phyloP scores from a whole-genome alignment of 371 early-diverging fungal species.

The Mucor racemosus region DNA sequence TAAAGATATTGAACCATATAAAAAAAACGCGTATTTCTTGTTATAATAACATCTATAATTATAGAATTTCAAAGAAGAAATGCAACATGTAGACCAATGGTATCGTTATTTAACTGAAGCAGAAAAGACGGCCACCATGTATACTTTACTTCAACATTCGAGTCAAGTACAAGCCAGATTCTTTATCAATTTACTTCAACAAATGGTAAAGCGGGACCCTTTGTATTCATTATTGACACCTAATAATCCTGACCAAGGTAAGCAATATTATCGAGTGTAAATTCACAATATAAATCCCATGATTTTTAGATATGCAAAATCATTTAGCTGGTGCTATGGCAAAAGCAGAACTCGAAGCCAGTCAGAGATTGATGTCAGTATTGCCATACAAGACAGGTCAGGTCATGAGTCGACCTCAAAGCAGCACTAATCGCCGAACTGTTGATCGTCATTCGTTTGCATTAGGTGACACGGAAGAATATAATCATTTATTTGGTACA shows the following conservation, averaged over 20 bases:
- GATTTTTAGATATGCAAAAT: constrained; percentile 55
- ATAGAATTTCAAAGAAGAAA: constrained; percentile 86
- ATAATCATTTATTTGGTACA: constrained; percentile 49
- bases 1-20: constrained; percentile 12
- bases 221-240: constrained; percentile 65
- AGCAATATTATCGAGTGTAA: not conserved
- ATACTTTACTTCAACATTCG: constrained; percentile 84
- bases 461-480: constrained; percentile 67
- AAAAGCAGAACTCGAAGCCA: constrained; percentile 66
- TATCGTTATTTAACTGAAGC: constrained; percentile 86
- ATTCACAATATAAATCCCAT: not conserved
- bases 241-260: constrained; percentile 67
- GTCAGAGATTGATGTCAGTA: constrained; percentile 57
- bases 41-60: not conserved
- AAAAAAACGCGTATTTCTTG: not conserved
- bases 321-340: constrained; percentile 66
- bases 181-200: constrained; percentile 87
- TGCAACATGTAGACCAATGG: constrained; percentile 93
- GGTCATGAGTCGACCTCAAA: constrained; percentile 55
- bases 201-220: constrained; percentile 83
- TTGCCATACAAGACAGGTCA: constrained; percentile 61
- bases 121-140: constrained; percentile 89
- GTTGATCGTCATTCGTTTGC: constrained; percentile 80
- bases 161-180: constrained; percentile 91
- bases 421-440: constrained; percentile 43